phyloP scores from a whole-genome alignment of 1,284 basidiomycete genomes.

The Chondrostereum purpureum region DNA sequence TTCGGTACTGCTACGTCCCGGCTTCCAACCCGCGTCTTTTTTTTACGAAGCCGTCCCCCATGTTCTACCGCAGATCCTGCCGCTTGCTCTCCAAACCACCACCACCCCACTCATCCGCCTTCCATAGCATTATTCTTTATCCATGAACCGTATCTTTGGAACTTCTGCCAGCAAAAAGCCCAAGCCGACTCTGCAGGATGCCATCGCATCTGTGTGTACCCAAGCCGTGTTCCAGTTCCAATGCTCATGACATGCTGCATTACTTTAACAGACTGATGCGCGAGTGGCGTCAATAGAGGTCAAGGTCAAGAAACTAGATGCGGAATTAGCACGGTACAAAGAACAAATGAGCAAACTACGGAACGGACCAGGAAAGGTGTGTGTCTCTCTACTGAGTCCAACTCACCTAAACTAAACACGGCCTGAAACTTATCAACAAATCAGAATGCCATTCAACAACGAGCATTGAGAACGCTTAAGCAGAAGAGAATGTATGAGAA shows the following conservation, averaged over 20 bases:
- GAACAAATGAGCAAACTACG: constrained; percentile 95
- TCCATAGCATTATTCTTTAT: constrained; percentile 2
- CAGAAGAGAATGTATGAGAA: constrained; percentile 96
- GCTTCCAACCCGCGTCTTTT: too few species aligned
- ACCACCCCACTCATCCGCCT: not conserved
- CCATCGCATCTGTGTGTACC: constrained; percentile 73
- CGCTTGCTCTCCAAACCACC: not conserved
- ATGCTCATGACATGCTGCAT: constrained; percentile 12
- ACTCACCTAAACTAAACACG: not conserved
- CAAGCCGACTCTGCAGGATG: constrained; percentile 84
- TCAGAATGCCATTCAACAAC: constrained; percentile 87
- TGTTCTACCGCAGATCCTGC: not conserved
- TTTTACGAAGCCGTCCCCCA: too few species aligned
- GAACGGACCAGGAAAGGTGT: constrained; percentile 94
- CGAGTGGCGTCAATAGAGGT: constrained; percentile 91
- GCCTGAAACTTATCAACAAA: not conserved
- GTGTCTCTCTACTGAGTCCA: not conserved
- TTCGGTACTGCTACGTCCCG: too few species aligned
- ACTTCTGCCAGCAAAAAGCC: constrained; percentile 75
- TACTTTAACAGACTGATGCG: constrained; percentile 67
- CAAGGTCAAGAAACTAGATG: constrained; percentile 96
- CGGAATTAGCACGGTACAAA: constrained; percentile 88
- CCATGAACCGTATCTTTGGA: constrained; percentile 86
- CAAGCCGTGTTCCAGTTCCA: constrained; percentile 9
- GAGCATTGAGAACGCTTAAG: constrained; percentile 90